Base-by-base conservation (phyloP, 2,329 filamentous ascomycete species). In the Phialocephala subalpina region DNA sequence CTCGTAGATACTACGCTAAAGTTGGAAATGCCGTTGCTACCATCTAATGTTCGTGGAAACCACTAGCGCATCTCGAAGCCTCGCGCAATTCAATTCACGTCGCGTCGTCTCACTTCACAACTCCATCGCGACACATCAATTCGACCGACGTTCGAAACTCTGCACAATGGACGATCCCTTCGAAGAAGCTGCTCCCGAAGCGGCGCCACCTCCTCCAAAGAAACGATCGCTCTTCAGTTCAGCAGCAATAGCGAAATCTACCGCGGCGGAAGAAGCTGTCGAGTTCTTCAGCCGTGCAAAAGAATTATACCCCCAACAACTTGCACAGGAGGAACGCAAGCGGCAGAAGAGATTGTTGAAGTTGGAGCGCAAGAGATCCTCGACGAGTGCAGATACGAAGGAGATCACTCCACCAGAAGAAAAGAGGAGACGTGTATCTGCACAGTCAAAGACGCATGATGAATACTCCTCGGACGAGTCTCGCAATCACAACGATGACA, bases 221-320 rank as follows among this genome's bases (percentile, higher is more conserved):
- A 72, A 77, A 70, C 62, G 79, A 45, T 82, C 82, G 0, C 80
- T 87, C 20, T 89, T 89, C 77, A 87, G 84, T 59, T 86, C 84
- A 69, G 82, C 84, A 56, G 76, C 80, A 25, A 85, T 83, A 81
- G 81, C 83, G 18, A 64, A 67, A 61, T 58, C 61, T n/a, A 76
- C 74, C 29, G 74, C 78, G 27, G 73, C 73, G 35, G 78, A 80
- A 66, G 72, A 77, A 33, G 70, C 66, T 18, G 64, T 77, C 14
- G 80, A 82, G 12, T 81, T 85, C 66, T 86, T 85, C 70, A 81
- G 81, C 45, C 80, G 82, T 60, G 80, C 80, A 38, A 78, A 80
- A 64, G 80, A 83, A 58, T 76, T 81, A 2, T 84, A 82, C 68
- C 77, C 79, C 11, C 80, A 82, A 65, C 80, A 82, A 40, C 69